A percentile compares a stretch with the other conserved stretches of the same genome.
phyloP scores from a whole-genome alignment of 208 protist species.

The Trypanosoma avium region DNA sequence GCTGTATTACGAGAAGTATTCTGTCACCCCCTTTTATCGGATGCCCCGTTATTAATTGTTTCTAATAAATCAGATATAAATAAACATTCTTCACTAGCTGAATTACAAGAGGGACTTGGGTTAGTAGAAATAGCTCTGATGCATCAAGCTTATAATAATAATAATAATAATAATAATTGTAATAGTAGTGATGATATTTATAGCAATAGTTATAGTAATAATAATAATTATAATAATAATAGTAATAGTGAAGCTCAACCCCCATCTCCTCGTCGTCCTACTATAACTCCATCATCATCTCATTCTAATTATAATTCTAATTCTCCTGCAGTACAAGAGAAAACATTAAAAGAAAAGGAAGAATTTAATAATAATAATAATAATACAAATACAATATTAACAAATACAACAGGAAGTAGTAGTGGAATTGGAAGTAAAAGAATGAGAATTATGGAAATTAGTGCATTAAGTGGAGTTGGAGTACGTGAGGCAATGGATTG shows the following conservation, averaged over 20 bases:
- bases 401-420: conserved; percentile 12
- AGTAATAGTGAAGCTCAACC: no score
- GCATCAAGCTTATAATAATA: conserved; percentile 34
- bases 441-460: conserved; percentile 48
- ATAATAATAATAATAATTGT: neutral
- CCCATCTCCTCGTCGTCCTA: no score
- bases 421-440: conserved; percentile 64
- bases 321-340: no score
- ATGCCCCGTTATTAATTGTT: conserved; percentile 88
- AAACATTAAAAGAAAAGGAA: no score
- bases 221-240: no score
- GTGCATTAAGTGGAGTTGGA: conserved; percentile 48
- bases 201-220: no score
- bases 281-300: no score
- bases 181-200: neutral
- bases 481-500: conserved; percentile 74
- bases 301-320: no score
- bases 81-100: conserved; percentile 43
- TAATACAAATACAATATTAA: no score
- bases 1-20: conserved; percentile 74
- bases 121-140: conserved; percentile 58
- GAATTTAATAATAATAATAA: no score
- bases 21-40: conserved; percentile 69
- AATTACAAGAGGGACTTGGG: conserved; percentile 68
- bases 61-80: conserved; percentile 93